Evolutionary conservation across 345 rosid species (phyloP).

Genomic region (Lenwebbia sp.): DNA sequence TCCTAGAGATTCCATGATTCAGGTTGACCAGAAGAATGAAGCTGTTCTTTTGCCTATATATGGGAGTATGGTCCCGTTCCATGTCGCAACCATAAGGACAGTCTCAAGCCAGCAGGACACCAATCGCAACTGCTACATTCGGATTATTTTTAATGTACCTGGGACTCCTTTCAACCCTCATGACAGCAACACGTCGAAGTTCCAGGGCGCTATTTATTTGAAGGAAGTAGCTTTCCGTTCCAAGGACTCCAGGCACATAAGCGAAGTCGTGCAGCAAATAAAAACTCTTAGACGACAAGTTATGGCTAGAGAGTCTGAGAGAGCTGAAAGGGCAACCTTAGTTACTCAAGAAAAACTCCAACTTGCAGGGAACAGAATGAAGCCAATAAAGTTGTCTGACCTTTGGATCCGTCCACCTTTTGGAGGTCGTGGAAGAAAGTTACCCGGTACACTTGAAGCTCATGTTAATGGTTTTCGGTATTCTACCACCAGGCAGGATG

Average conservation of each 20-base stretch:
- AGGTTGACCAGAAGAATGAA: slow-evolving; percentile 82
- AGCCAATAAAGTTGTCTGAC: slow-evolving; percentile 71
- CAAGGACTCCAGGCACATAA: slow-evolving; percentile 83
- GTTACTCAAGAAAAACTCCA: slow-evolving; percentile 87
- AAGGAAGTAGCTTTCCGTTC: slow-evolving; percentile 87
- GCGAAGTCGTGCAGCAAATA: slow-evolving; percentile 76
- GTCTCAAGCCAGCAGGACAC: slow-evolving; percentile 90
- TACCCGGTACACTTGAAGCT: slow-evolving; percentile 82
- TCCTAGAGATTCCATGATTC: slow-evolving; percentile 65
- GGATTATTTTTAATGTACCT: slow-evolving; percentile 73
- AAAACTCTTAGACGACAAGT: slow-evolving; percentile 77
- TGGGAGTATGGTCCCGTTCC: slow-evolving; percentile 90
- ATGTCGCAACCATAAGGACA: slow-evolving; percentile 79
- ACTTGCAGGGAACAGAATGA: slow-evolving; percentile 71
- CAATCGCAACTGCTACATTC: slow-evolving; percentile 68
- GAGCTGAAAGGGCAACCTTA: slow-evolving; percentile 88
- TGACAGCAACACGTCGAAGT: slow-evolving; percentile 58
- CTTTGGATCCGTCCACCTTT: slow-evolving; percentile 87
- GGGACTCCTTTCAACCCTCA: slow-evolving; percentile 82
- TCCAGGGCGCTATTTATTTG: slow-evolving; percentile 63
- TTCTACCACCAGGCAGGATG: slow-evolving; percentile 69
- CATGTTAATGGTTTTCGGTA: slow-evolving; percentile 77
- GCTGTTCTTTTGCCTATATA: slow-evolving; percentile 77
- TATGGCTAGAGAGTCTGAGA: slow-evolving; percentile 76
- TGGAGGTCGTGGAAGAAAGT: slow-evolving; percentile 86